These are phyloP conservation scores for Paspalum vaginatum DNA, from an alignment of 176 grass and related monocot species.

Conservation along the genomic window DNA sequence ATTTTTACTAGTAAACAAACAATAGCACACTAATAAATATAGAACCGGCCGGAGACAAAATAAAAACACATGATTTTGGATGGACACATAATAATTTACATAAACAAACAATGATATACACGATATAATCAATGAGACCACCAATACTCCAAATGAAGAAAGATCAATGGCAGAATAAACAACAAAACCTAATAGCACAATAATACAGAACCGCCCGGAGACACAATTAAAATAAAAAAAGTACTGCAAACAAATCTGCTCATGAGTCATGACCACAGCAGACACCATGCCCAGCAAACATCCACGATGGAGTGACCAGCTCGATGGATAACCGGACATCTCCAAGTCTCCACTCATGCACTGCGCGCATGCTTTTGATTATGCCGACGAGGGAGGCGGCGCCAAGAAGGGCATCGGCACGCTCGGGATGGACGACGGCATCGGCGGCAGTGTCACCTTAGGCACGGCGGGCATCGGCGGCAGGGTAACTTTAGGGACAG, in stretches of 20 bases:
- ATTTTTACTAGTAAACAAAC: no score
- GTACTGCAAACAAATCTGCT: neutral
- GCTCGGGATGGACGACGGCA: slow-evolving; percentile 12
- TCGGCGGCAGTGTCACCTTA: neutral
- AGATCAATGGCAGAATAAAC: no score
- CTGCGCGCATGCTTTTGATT: neutral
- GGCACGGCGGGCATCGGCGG: neutral
- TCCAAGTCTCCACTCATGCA: neutral
- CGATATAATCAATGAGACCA: no score
- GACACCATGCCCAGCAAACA: neutral
- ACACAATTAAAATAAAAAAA: neutral
- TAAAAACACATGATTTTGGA: no score
- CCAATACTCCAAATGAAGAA: no score
- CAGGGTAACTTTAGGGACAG: no score
- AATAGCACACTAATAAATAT: no score
- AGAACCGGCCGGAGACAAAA: no score
- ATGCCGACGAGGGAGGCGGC: slow-evolving; percentile 38
- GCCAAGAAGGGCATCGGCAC: slow-evolving; percentile 33
- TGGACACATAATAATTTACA: no score
- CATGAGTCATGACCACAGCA: neutral
- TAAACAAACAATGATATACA: no score
- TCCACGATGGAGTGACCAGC: neutral
- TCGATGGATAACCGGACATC: neutral
- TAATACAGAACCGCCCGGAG: no score
- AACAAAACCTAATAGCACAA: no score